Conservation (phyloP, 2,329 filamentous ascomycete genomes). For the Neonectria sp. region DNA sequence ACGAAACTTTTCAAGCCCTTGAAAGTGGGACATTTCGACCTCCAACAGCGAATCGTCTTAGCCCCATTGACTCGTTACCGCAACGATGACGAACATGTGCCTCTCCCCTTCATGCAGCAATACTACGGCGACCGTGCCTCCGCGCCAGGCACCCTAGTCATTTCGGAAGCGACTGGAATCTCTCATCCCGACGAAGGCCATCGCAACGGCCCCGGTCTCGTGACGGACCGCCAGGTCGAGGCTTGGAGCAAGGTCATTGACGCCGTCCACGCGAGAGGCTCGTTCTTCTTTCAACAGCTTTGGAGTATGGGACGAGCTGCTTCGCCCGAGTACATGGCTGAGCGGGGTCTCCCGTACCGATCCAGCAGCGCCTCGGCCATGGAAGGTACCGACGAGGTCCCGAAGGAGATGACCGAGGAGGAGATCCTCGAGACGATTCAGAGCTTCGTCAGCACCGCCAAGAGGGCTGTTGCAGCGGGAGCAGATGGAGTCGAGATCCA, state of each 20-base stretch:
- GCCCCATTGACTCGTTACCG: constrained; percentile 64
- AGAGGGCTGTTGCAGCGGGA: constrained; percentile 69
- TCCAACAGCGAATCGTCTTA: constrained; percentile 45
- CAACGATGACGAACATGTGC: constrained; percentile 56
- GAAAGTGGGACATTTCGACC: constrained; percentile 37
- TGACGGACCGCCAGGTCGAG: constrained; percentile 49
- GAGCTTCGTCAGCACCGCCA: constrained; percentile 65
- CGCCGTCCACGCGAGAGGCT: constrained; percentile 49
- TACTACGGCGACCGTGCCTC: constrained; percentile 51
- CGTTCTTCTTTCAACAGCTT: constrained; percentile 48
- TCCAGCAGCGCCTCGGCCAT: constrained; percentile 44
- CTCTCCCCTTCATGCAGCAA: constrained; percentile 46
- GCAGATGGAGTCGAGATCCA: constrained; percentile 75
- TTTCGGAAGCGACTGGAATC: constrained; percentile 50
- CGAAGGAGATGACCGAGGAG: constrained; percentile 72
- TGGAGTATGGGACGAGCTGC: constrained; percentile 44
- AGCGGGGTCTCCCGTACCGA: constrained; percentile 46
- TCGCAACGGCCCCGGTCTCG: constrained; percentile 60
- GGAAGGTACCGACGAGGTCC: constrained; percentile 43
- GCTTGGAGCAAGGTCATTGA: constrained; percentile 48
- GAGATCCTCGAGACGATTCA: constrained; percentile 74
- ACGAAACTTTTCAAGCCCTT: constrained; percentile 46
- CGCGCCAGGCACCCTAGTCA: constrained; percentile 61
- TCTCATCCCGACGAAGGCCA: constrained; percentile 44
- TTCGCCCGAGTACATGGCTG: constrained; percentile 36